phyloP scores from a whole-genome alignment of 2,329 filamentous ascomycete species.

The Pseudopyrenochaeta lycopersici region DNA sequence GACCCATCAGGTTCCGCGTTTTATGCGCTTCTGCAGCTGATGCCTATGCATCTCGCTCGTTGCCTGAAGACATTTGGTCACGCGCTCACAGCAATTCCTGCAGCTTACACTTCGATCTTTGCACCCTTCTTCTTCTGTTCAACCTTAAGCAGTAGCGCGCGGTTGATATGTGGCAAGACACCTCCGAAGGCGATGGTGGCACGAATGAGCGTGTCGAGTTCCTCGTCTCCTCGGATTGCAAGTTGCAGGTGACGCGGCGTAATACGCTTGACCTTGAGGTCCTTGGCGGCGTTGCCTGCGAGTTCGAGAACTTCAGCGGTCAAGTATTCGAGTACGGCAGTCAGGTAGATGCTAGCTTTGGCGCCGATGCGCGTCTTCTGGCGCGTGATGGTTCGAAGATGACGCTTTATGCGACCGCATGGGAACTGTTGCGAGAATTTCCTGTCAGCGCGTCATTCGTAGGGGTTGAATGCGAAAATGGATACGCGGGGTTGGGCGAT shows the following conservation, averaged over 20 bases:
- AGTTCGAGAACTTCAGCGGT: constrained; percentile 98
- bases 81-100: constrained; percentile 3
- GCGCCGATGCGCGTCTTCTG: constrained; percentile 99
- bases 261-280: constrained; percentile 99
- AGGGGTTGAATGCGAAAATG: constrained; percentile 12
- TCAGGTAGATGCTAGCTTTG: constrained; percentile 98
- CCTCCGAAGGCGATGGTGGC: constrained; percentile 98
- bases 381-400: constrained; percentile 98
- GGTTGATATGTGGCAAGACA: constrained; percentile 98
- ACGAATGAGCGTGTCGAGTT: constrained; percentile 95
- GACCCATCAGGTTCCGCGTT: constrained; percentile 4
- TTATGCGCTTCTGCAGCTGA: neutral
- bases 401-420: constrained; percentile 99
- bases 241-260: constrained; percentile 97
- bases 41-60: neutral
- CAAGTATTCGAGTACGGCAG: constrained; percentile 96
- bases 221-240: constrained; percentile 97
- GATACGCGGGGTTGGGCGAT: constrained; percentile 30
- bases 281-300: constrained; percentile 97
- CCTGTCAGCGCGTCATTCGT: constrained; percentile 36
- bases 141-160: constrained; percentile 92
- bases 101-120: constrained; percentile 55
- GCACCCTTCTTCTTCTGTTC: constrained; percentile 98
- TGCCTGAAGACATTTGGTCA: constrained; percentile 7
- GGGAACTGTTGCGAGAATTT: constrained; percentile 74